phyloP scores from a whole-genome alignment of 345 rosid species.

The Chamaenerion angustifolium region DNA sequence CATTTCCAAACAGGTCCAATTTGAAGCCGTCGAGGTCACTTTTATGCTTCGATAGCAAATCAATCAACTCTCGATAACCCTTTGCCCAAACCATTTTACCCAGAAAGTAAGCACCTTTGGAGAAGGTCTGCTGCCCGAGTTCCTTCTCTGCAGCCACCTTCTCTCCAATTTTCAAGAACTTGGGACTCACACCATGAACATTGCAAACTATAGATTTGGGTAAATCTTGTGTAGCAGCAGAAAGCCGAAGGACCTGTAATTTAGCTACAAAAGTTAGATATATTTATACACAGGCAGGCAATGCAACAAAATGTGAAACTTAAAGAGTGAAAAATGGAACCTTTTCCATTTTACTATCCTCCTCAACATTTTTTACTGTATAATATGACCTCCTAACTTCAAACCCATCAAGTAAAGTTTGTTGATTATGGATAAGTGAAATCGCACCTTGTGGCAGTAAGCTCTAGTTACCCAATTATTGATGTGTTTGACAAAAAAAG shows the following conservation, averaged over 20 bases:
- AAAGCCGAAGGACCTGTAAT: conserved; percentile 83
- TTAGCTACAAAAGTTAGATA: conserved; percentile 5
- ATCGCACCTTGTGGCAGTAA: conserved; percentile 65
- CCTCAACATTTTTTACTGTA: too few relatives aligned
- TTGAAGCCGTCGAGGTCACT: conserved; percentile 71
- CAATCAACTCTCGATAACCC: conserved; percentile 88
- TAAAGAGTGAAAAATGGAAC: not conserved
- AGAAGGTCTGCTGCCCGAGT: conserved; percentile 85
- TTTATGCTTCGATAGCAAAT: conserved; percentile 67
- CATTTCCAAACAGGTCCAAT: conserved; percentile 88
- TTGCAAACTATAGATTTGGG: conserved; percentile 87
- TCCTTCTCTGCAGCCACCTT: conserved; percentile 66
- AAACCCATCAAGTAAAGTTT: too few relatives aligned
- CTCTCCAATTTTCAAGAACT: conserved; percentile 85
- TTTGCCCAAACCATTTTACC: conserved; percentile 99
- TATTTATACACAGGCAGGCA: not conserved
- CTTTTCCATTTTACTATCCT: too few relatives aligned
- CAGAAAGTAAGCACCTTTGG: conserved; percentile 90
- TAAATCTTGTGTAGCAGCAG: conserved; percentile 88
- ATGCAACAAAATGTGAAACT: not conserved
- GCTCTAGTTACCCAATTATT: conserved; percentile 89
- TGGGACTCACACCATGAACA: conserved; percentile 95
- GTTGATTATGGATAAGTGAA: too few relatives aligned
- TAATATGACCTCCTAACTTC: too few relatives aligned
- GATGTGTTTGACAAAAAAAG: conserved; percentile 86